Evolutionary conservation across 495 filamentous ascomycete genomes (phyloP), one percentile per base, ranked within the genome.

Genomic region (Tetracladium setigerum): DNA sequence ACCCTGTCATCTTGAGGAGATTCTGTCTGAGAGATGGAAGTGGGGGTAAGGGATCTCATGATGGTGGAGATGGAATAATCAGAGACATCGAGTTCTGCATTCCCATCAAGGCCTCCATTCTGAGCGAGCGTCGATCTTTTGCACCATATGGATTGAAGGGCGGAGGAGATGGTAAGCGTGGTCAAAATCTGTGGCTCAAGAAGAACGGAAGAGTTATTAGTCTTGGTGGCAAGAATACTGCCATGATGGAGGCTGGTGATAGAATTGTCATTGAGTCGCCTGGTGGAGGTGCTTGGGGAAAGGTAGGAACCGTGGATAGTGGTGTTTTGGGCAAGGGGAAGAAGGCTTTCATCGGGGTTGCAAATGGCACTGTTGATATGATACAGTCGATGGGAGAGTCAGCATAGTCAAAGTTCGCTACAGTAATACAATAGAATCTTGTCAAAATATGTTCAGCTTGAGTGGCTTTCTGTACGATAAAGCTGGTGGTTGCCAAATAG

Each of bases 141-240:
- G 13, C n/a, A 8, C 55, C 55, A 22, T 54, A 46, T 45, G 55
- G 55, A 11, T 14, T 54, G 31, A 44, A 38, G 33, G 55, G 55
- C 24, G 55, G 55, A 14, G 46, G 32, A 4, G 5, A 2, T 6
- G 55, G 55, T 12, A 33, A 9, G 30, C 15, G n/a, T n/a, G 55
- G 55, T 4, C 12, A 30, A 19, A 58, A 58, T 45, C 12, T 50
- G 2, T 36, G 38, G 38, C 46, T 49, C 22, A 31, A 47, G 39
- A 48, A 43, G 5, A 67, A 73, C 2, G 63, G 71, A 43, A 58
- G 74, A 32, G 62, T 62, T 31, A 74, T 86, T 38, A 82, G 77
- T 52, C 62, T 86, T 37, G 82, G 82, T 0, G 82, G 76, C 15
- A 84, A 84, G 67, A 83, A 83, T 53, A 82, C 80, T 5, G 78